Base-by-base conservation (phyloP, 164 flowering plant genomes). In the Stephania yunnanensis region DNA sequence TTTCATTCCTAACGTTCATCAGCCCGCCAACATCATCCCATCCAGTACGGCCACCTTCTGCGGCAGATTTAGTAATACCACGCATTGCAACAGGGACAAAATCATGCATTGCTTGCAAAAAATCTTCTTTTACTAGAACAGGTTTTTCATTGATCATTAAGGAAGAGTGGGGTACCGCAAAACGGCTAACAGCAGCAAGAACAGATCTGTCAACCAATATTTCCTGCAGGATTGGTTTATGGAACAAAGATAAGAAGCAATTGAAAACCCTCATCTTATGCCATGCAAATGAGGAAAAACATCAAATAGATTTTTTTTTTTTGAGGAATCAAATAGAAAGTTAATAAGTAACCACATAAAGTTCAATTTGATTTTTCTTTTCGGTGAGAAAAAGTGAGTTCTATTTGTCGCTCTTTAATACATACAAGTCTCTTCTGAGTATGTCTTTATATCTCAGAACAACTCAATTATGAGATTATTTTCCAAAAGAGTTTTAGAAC, bases 1-100 rank as follows among this genome's bases (percentile, higher is more conserved):
- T 92, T 79, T 91, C 85, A 78, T 84, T 88, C 15, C 83, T 83
- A 72, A 95, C 87, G 61, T 90, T 89, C 77, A 58, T 68, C 72
- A 95, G 97, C 77, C 99, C 99, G 74, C 99, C 99, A 80, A 95
- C 93, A 84, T 93, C 96, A 64, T 88, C 97, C 99, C 99, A 95
- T 65, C 99, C 99, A 77, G 86, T 77, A 22, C 85, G 95, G 46
- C 92, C 90, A 82, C 86, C 95, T 72, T 91, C 95, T 48, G 89
- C 67, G 84, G 90, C 83, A 78, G 92, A 75, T 82, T 91, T 95
- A 45, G 97, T 87, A 72, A 93, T 83, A 77, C 88, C 97, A 52
- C 98, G 98, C 99, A 92, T 93, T 20, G 97, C 87, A 79, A 91
- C 90, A 29, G 99, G 99, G 71, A 95, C 85, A 71, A 95, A 95